Base-by-base conservation (phyloP, 2,329 filamentous ascomycete genomes). In the Sclerotinia sclerotiorum region DNA sequence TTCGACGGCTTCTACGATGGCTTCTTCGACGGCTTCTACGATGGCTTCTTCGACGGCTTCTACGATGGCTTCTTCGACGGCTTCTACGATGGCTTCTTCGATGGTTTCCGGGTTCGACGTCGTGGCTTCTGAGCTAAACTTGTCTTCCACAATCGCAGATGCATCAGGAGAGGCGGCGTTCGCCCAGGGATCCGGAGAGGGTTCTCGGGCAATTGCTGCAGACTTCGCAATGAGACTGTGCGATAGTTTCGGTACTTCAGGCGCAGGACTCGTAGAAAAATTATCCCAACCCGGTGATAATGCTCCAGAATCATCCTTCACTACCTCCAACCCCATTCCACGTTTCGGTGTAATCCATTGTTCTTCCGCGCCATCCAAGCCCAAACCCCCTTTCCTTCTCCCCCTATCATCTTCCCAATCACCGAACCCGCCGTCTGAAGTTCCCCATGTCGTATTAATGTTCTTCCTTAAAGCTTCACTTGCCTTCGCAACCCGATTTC, bases 111-210 rank as follows among this genome's bases (percentile, higher is more conserved):
- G 35, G 2, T 17, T 51, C 10, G 8, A 8, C 27, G 6, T 51
- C 2, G n/a, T 51, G 21, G 17, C 46, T 32, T 49, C 46, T 42
- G 17, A 44, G 29, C 29, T 32, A 21, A 1, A 1, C 19, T 56
- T 46, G 15, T 56, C 60, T 42, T 49, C 39, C 42, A 27, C 35
- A 21, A 35, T 52, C 44, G 29, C 39, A 42, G 51, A 46, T 64
- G 24, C 24, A 11, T 65, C 29, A 27, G 29, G 42, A 48, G n/a
- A 10, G 21, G n/a, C 29, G 1, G 51, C 42, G 42, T 56, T 70
- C 52, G 69, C 72, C 77, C 74, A 78, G 24, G 74, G 75, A 72
- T 77, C 75, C 7, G 74, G 73, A 19, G 75, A 74, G 35, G 72
- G 70, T 55, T 74, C 71, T 65, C 74, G 72, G 17, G 54, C 35